Percentiles rank a stretch among this genome's conserved stretches.
Conservation (phyloP, 306 rosid species). For the Chamaecrista fasciculata region DNA sequence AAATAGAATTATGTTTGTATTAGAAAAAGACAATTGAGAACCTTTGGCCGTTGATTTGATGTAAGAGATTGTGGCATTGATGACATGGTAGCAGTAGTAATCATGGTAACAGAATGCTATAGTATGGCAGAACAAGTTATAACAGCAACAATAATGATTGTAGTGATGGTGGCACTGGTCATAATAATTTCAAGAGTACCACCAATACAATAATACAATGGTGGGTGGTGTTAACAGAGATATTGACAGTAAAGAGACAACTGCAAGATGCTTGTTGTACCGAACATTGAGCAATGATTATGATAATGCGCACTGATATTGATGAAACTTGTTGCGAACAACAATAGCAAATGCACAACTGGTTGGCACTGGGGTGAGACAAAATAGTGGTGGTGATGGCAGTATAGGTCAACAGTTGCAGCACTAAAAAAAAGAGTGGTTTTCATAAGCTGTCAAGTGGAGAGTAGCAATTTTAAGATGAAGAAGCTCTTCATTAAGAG, state of each 20-base stretch:
- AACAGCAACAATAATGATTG: not conserved
- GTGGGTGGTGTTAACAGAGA: not conserved
- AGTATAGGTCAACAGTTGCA: not conserved
- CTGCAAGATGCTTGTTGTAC: not conserved
- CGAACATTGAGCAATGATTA: not conserved
- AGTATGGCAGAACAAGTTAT: no score
- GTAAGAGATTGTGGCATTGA: not conserved
- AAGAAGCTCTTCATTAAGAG: not conserved
- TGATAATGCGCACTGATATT: no score
- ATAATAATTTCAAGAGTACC: not conserved
- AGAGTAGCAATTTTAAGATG: not conserved
- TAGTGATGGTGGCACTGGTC: not conserved
- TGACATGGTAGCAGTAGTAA: not conserved
- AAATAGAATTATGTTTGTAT: no score
- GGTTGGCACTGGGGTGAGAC: not conserved
- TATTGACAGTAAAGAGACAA: not conserved
- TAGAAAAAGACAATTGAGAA: not conserved
- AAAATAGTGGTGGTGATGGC: not conserved
- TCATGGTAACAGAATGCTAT: not conserved
- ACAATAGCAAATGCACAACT: not conserved
- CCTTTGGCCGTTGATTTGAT: not conserved
- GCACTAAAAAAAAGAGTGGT: not conserved
- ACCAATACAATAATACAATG: not conserved
- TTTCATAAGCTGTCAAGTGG: not conserved
- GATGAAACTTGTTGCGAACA: not conserved